A percentile compares a stretch with the other conserved stretches of the same genome.
phyloP scores from a whole-genome alignment of 1,139 yeast species.

The Keqinozyma sinolaborantium region DNA sequence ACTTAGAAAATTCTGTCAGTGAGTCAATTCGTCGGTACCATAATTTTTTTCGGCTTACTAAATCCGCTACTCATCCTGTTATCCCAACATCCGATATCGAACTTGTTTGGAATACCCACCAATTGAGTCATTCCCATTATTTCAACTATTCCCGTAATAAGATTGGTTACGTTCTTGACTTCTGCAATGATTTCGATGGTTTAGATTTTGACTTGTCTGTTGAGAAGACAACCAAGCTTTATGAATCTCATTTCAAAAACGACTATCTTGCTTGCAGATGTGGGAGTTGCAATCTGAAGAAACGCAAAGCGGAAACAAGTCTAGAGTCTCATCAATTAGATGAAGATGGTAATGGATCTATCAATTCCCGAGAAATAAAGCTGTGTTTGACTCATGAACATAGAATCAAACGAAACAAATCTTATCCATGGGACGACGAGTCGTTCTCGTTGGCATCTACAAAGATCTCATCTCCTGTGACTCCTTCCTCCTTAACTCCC shows the following conservation, averaged over 20 bases:
- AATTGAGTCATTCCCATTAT: slow-evolving; percentile 22
- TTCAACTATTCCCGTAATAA: slow-evolving; percentile 14
- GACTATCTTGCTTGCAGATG: slow-evolving; percentile 15
- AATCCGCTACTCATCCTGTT: slow-evolving; percentile 9
- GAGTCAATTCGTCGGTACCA: slow-evolving; percentile 22
- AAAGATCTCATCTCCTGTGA: not conserved
- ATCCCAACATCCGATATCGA: slow-evolving; percentile 41
- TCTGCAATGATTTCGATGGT: slow-evolving; percentile 15
- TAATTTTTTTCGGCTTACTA: slow-evolving; percentile 21
- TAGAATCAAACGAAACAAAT: not conserved
- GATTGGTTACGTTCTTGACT: slow-evolving; percentile 11
- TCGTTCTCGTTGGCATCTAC: not conserved
- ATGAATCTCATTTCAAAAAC: slow-evolving; percentile 4
- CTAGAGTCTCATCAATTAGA: not conserved
- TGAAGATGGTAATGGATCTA: not conserved
- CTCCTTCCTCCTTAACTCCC: not conserved
- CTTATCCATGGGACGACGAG: not conserved
- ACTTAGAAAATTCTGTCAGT: slow-evolving; percentile 14
- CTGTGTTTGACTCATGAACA: not conserved
- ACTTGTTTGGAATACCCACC: slow-evolving; percentile 40
- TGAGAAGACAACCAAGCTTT: not conserved
- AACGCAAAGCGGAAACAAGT: not conserved
- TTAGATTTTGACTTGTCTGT: not conserved
- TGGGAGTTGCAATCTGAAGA: slow-evolving; percentile 8
- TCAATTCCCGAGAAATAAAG: not conserved